Base-by-base conservation (phyloP, 306 rosid species). In the Cucurbita ficifolia region DNA sequence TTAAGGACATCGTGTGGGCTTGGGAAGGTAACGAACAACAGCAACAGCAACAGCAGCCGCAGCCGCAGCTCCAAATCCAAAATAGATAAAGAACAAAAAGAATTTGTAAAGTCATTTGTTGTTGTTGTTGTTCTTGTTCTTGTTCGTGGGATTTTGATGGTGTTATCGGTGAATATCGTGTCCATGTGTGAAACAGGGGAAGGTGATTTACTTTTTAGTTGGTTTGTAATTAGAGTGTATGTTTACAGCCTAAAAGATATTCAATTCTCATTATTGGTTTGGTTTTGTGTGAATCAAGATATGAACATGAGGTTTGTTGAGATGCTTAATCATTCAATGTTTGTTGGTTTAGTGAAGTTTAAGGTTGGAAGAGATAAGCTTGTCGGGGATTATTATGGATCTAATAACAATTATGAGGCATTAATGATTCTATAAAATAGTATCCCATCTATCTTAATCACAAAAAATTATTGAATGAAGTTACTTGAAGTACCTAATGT, bases 1-100 rank as follows among this genome's bases (percentile, higher is more conserved):
- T 91, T 0, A 81, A 75, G 68, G 91, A 91, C 48, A 81, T 88
- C 5, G 86, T 78, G 42, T 91, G 89, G 88, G 82, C 77, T 65
- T 88, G 92, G 86, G 84, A 80, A 79, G 86, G 85, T 73, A 78
- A 70, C 57, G 82, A 82, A n/a, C 40, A 78, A 5, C 78, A 76
- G 2, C 58, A 77, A 42, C 74, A 52, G 62, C 81, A 82, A 22
- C 42, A 58, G 49, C 65, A 35, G 14, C 79, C 79, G 38, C 33
- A 56, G 70, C 60, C 75, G 9, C 61, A 51, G n/a, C 40, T 40
- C 9, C 5, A 1, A 60, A 16, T 14, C 10, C 11, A 9, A 21
- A 52, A 21, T 4, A 12, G 5, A 63, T 39, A n/a, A 10, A 39
- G 19, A 8, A 33, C 38, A 11, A 57, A 5, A 61, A 61, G 3